Conservation (phyloP, 768 basidiomycete genomes). For the Crucibulum laeve region DNA sequence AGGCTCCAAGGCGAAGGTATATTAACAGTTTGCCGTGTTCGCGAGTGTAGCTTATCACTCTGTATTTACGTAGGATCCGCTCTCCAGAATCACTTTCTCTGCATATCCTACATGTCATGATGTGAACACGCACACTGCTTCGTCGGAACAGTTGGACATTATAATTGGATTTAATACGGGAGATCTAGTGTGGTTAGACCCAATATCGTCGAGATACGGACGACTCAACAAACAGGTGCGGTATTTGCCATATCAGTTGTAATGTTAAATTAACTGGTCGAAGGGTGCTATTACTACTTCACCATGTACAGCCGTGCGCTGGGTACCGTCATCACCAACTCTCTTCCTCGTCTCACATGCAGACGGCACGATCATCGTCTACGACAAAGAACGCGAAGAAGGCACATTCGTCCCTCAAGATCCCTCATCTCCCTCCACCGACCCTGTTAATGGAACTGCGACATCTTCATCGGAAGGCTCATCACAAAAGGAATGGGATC, state of each 20-base stretch:
- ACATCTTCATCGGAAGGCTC: constrained; percentile 21
- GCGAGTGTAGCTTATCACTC: constrained; percentile 1
- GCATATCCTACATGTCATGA: constrained; percentile 89
- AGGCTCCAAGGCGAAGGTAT: constrained; percentile 82
- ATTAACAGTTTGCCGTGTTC: constrained; percentile 9
- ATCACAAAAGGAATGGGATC: constrained; percentile 66
- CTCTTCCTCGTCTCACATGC: constrained; percentile 86
- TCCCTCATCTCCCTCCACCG: constrained; percentile 33
- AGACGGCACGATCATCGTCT: constrained; percentile 85
- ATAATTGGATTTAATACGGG: constrained; percentile 92
- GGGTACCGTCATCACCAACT: constrained; percentile 79
- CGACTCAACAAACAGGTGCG: constrained; percentile 83
- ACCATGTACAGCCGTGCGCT: constrained; percentile 83
- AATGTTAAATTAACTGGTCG: constrained; percentile 2
- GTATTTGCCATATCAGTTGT: constrained; percentile 4
- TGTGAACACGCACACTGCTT: constrained; percentile 75
- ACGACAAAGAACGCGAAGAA: constrained; percentile 90
- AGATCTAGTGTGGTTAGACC: constrained; percentile 89
- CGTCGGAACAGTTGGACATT: constrained; percentile 76
- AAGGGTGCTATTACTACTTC: constrained; percentile 78
- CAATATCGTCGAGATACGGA: constrained; percentile 6
- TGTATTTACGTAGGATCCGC: constrained; percentile 61
- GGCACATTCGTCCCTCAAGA: constrained; percentile 65
- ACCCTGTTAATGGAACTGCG: constrained; percentile 17
- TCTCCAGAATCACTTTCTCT: constrained; percentile 81